Evolutionary conservation across 805 yeast species (phyloP), one percentile per base, ranked within the genome.

Genomic region (Candida sonorensis): DNA sequence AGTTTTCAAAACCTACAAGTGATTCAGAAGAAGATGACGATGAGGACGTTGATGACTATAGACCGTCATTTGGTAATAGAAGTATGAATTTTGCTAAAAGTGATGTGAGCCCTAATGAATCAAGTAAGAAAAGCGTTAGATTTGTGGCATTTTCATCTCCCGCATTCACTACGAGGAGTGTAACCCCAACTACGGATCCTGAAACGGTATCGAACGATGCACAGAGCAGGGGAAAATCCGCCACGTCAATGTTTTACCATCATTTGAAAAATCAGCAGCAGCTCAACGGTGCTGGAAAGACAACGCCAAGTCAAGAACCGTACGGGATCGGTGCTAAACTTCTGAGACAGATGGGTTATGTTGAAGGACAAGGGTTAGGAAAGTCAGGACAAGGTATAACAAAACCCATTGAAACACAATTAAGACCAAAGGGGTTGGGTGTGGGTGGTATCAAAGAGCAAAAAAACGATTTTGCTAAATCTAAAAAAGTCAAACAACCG

Each of bases 261-360:
- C n/a, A 27, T 10, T 21, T 20, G 26, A 4, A 10, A 14, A 18
- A 22, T 10, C 33, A 31, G 15, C 29, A 33, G 23, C 30, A 7
- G 18, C 7, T 20, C n/a, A 16, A n/a, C 11, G n/a, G 7, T 13
- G 10, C 11, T 6, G 17, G n/a, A n/a, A n/a, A 7, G 27, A 30
- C 5, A 10, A 6, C 9, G 22, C 12, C 11, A 9, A 12, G 9
- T 18, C 8, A 18, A 7, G 9, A 6, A 17, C 34, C 34, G 15
- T 87, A 88, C 50, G 97, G 97, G 6, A 74, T 86, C 23, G 97
- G 97, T 23, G 95, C 95, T 3, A 58, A 68, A 30, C 59, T 90
- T 31, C 55, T 90, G 60, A 66, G 75, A 38, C 71, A 76, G 40
- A 88, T 90, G 97, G 98, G 98, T 0, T 88, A 84, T 56, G 67